phyloP scores from a whole-genome alignment of 352 stramenopile species.

The Aphanomyces invadans region DNA sequence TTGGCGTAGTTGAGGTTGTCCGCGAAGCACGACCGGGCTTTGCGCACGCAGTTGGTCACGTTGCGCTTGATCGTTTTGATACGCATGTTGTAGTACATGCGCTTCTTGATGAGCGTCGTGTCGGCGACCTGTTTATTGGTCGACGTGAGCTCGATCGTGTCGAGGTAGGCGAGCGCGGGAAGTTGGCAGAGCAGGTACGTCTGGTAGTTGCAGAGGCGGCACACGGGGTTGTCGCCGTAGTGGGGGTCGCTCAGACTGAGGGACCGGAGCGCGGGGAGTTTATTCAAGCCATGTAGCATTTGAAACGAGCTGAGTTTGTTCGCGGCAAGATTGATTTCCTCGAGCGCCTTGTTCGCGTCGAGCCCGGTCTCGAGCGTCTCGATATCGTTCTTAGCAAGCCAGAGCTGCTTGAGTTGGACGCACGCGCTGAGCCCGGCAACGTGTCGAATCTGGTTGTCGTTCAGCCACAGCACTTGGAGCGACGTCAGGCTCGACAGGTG shows the following conservation, averaged over 20 bases:
- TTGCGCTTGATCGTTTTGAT: constrained; percentile 87
- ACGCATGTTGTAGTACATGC: constrained; percentile 94
- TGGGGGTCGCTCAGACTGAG: constrained; percentile 81
- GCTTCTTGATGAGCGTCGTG: constrained; percentile 90
- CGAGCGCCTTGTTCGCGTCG: constrained; percentile 45
- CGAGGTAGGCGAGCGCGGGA: constrained; percentile 46
- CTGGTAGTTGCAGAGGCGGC: constrained; percentile 88
- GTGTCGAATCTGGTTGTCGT: constrained; percentile 60
- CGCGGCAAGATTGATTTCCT: constrained; percentile 79
- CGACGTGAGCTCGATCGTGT: constrained; percentile 65
- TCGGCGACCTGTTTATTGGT: constrained; percentile 84
- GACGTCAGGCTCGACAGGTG: constrained; percentile 42
- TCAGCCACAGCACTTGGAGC: constrained; percentile 75
- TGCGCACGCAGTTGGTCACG: constrained; percentile 43
- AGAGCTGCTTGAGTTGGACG: constrained; percentile 52
- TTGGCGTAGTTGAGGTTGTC: constrained; percentile 29
- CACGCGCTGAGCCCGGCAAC: constrained; percentile 50
- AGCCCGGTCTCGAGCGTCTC: constrained; percentile 53
- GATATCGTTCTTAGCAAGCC: constrained; percentile 68
- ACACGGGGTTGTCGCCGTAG: constrained; percentile 87
- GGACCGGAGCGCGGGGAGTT: constrained; percentile 50
- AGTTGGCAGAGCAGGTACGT: constrained; percentile 89
- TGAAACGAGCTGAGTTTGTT: constrained; percentile 85
- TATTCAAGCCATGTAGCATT: constrained; percentile 62
- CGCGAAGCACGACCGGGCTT: constrained; percentile 28